Percentiles rank a stretch among this genome's conserved stretches.
Evolutionary conservation across 345 rosid species (phyloP).

Genomic region (Melastoma malabathricum): DNA sequence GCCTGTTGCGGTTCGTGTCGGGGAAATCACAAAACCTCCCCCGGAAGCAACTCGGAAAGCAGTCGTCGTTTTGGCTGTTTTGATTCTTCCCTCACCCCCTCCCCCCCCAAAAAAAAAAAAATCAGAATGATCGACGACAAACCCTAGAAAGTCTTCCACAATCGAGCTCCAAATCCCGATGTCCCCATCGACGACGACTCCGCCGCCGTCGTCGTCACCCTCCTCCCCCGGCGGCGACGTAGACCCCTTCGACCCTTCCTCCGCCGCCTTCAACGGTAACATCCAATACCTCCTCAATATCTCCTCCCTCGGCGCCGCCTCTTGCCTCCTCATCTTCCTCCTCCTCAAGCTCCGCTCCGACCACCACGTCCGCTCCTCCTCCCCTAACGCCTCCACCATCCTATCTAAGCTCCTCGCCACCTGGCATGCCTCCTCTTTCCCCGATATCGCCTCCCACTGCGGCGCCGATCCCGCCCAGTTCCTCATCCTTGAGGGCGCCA

Average conservation of each 20-base stretch:
- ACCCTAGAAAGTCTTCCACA: too few relatives aligned
- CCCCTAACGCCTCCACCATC: slow-evolving; percentile 69
- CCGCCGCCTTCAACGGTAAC: slow-evolving; percentile 78
- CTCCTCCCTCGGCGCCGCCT: slow-evolving; percentile 64
- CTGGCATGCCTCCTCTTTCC: slow-evolving; percentile 73
- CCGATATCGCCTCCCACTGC: slow-evolving; percentile 82
- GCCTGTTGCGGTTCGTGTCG: too few relatives aligned
- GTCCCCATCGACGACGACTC: slow-evolving; percentile 9
- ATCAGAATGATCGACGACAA: too few relatives aligned
- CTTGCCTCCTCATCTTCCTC: slow-evolving; percentile 74
- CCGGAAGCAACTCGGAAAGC: too few relatives aligned
- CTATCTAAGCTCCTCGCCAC: slow-evolving; percentile 74
- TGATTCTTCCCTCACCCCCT: too few relatives aligned
- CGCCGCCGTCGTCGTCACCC: slow-evolving; percentile 31
- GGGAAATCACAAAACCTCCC: too few relatives aligned
- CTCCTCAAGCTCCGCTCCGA: slow-evolving; percentile 93
- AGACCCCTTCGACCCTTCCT: slow-evolving; percentile 14
- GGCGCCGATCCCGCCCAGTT: slow-evolving; percentile 96
- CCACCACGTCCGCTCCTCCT: slow-evolving; percentile 39
- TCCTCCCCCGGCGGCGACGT: slow-evolving; percentile 21
- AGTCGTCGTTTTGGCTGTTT: too few relatives aligned
- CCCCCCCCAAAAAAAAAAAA: too few relatives aligned
- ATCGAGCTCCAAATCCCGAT: not conserved
- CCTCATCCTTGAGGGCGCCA: slow-evolving; percentile 83
- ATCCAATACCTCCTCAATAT: slow-evolving; percentile 88